phyloP scores from a whole-genome alignment of 2,329 filamentous ascomycete genomes.

The Colletotrichum sp. region DNA sequence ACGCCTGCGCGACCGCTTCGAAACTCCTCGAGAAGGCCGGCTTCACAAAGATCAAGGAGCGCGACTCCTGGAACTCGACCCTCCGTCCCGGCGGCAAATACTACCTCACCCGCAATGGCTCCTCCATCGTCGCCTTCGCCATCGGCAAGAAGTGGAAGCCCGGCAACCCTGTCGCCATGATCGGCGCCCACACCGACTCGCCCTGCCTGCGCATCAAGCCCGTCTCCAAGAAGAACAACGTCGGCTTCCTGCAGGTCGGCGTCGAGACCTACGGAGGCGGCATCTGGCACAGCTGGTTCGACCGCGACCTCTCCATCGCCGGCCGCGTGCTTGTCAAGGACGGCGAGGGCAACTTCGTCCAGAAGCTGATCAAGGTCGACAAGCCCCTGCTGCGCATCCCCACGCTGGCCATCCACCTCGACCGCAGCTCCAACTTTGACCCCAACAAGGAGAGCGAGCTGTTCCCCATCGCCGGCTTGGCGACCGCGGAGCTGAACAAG shows the following conservation, averaged over 20 bases:
- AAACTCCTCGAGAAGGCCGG: constrained; percentile 80
- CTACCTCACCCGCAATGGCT: constrained; percentile 92
- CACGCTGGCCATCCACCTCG: constrained; percentile 91
- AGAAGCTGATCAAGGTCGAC: constrained; percentile 89
- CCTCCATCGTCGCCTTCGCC: constrained; percentile 90
- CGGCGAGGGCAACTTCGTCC: constrained; percentile 74
- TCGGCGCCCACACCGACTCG: constrained; percentile 96
- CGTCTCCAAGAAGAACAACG: constrained; percentile 84
- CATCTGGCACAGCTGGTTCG: constrained; percentile 98
- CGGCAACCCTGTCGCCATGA: constrained; percentile 89
- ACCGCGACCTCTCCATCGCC: constrained; percentile 89
- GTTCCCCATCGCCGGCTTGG: constrained; percentile 89
- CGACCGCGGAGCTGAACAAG: constrained; percentile 86
- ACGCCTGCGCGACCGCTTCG: constrained; percentile 84
- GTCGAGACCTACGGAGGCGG: constrained; percentile 97
- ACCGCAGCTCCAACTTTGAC: constrained; percentile 83
- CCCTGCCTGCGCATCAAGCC: constrained; percentile 93
- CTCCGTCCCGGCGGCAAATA: constrained; percentile 91
- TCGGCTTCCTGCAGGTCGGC: constrained; percentile 91
- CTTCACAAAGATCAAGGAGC: constrained; percentile 88
- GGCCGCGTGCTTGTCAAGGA: constrained; percentile 85
- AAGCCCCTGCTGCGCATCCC: constrained; percentile 91
- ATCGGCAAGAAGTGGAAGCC: constrained; percentile 90
- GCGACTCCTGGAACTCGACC: constrained; percentile 83
- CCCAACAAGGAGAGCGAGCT: constrained; percentile 98